Conservation (phyloP, 176 grass and related monocot species). For the Oryza glaberrima region DNA sequence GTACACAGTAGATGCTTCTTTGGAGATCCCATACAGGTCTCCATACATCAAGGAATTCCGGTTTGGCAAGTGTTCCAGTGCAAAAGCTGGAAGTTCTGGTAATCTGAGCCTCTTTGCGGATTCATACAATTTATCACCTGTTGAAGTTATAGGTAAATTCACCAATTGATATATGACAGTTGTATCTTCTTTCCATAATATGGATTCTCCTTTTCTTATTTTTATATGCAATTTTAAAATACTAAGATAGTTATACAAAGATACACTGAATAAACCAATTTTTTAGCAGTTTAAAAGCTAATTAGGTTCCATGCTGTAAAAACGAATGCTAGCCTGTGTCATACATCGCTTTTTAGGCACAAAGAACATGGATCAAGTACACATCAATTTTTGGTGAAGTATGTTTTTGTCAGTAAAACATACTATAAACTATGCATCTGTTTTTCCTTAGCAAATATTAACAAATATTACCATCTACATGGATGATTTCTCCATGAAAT, state of each 20-base stretch:
- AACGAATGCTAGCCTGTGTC: slow-evolving; percentile 16
- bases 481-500: slow-evolving; percentile 67
- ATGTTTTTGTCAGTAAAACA: slow-evolving; percentile 6
- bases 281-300: slow-evolving; percentile 4
- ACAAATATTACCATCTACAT: slow-evolving; percentile 75
- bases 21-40: slow-evolving; percentile 84
- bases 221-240: slow-evolving; percentile 13
- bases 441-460: not conserved
- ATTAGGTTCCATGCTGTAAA: not conserved
- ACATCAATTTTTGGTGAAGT: not conserved
- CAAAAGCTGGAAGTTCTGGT: slow-evolving; percentile 84
- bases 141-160: slow-evolving; percentile 18
- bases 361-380: not conserved
- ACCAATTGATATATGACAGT: not conserved
- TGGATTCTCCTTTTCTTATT: not conserved
- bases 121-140: slow-evolving; percentile 74
- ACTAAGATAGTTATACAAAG: not conserved
- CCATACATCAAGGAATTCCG: slow-evolving; percentile 92
- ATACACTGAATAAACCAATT: not conserved
- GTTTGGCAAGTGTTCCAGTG: slow-evolving; percentile 89
- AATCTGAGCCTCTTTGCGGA: slow-evolving; percentile 72
- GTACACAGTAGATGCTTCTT: slow-evolving; percentile 82
- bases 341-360: not conserved
- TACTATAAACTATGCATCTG: not conserved
- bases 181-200: not conserved